Percentiles rank a stretch among this genome's conserved stretches.
Evolutionary conservation across 2,329 filamentous ascomycete genomes (phyloP).

Genomic region (Calonectria naviculata): DNA sequence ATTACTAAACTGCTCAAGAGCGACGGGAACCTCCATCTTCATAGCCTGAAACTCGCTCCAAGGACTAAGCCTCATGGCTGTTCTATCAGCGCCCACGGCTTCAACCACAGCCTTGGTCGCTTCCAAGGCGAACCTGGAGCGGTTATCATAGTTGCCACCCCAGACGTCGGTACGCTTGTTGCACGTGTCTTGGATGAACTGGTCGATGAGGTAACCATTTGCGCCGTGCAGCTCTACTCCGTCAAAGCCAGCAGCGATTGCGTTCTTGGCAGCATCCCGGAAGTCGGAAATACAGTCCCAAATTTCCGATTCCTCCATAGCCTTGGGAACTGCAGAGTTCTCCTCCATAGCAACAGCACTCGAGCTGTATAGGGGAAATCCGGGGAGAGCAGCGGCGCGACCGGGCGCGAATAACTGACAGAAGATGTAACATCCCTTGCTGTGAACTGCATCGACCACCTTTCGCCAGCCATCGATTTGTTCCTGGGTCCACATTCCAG

Average conservation of each 20-base stretch:
- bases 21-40: conserved; percentile 68
- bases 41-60: conserved; percentile 70
- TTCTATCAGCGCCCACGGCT: conserved; percentile 59
- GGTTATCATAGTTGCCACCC: conserved; percentile 61
- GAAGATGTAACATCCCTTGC: background rate
- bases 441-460: background rate
- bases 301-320: background rate
- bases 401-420: conserved; percentile 3
- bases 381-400: background rate
- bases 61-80: conserved; percentile 67
- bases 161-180: conserved; percentile 62
- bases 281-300: background rate
- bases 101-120: conserved; percentile 37
- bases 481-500: background rate
- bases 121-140: conserved; percentile 53
- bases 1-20: conserved; percentile 65
- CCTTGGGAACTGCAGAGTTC: background rate
- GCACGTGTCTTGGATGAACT: conserved; percentile 54
- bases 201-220: conserved; percentile 66
- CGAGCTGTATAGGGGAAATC: background rate
- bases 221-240: conserved; percentile 70
- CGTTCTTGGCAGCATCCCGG: conserved; percentile 41
- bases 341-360: background rate
- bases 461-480: conserved; percentile 6
- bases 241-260: conserved; percentile 73